A percentile compares a stretch with the other conserved stretches of the same genome.
phyloP scores from a whole-genome alignment of 495 filamentous ascomycete species.

The Rhypophila decipiens region DNA sequence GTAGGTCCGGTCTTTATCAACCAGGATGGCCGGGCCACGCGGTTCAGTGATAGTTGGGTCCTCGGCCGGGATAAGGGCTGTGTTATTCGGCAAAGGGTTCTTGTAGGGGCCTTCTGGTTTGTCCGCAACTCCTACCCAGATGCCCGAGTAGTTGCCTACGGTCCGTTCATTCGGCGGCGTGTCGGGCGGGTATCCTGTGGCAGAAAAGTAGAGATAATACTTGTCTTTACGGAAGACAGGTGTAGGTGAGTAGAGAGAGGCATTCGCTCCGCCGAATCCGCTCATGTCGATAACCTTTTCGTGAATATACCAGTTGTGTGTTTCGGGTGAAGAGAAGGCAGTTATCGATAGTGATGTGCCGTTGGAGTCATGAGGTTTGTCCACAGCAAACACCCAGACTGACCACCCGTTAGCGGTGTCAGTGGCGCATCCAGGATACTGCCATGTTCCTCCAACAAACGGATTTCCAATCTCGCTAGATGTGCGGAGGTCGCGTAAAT shows the following conservation, averaged over 20 bases:
- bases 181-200: too few relatives aligned
- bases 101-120: conserved; percentile 41
- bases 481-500: too few relatives aligned
- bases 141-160: conserved; percentile 15
- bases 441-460: not conserved
- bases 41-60: not conserved
- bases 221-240: not conserved
- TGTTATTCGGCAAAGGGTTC: conserved; percentile 38
- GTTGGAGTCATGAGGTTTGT: conserved; percentile 39
- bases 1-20: conserved; percentile 43
- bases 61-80: conserved; percentile 21
- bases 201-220: not conserved
- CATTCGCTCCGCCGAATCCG: not conserved
- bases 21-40: conserved; percentile 25
- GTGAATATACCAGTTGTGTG: conserved; percentile 35
- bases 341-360: too few relatives aligned
- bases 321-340: conserved; percentile 41
- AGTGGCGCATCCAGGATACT: not conserved
- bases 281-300: conserved; percentile 31
- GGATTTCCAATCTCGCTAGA: not conserved
- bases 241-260: not conserved
- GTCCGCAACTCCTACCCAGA: conserved; percentile 41
- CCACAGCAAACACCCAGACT: conserved; percentile 45
- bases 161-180: not conserved
- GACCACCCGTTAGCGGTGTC: conserved; percentile 43